These are phyloP conservation scores for Apiospora arundinis DNA, from an alignment of 2,329 filamentous ascomycete species.

Conservation along the genomic window DNA sequence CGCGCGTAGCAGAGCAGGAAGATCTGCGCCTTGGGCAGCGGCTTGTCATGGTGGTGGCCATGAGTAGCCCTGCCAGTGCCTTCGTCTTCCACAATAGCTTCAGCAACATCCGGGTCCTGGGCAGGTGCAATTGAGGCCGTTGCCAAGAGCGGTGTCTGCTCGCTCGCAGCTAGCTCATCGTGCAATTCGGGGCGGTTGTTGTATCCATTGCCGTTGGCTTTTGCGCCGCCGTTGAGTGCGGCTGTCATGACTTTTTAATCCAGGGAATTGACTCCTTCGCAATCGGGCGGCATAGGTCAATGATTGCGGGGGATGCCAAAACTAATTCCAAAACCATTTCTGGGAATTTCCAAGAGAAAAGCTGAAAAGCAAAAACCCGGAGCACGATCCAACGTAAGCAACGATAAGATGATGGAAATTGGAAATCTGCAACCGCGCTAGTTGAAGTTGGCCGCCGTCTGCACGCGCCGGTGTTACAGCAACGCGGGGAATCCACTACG, in stretches of 20 bases:
- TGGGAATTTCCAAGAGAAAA: background rate
- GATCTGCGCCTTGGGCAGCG: constrained; percentile 70
- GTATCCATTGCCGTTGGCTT: constrained; percentile 1
- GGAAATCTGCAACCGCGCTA: background rate
- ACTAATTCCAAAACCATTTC: background rate
- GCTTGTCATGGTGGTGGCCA: constrained; percentile 48
- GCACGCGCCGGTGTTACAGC: background rate
- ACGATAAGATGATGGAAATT: background rate
- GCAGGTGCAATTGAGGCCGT: constrained; percentile 28
- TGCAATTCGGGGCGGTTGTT: background rate
- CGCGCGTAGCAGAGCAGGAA: constrained; percentile 76
- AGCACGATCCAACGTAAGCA: constrained; percentile 10
- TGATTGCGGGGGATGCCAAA: background rate
- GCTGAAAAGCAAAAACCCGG: background rate
- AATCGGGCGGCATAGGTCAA: background rate
- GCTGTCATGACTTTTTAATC: constrained; percentile 8
- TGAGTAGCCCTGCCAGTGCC: background rate
- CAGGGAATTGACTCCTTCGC: background rate
- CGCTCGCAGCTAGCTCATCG: constrained; percentile 28
- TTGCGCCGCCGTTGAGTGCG: constrained; percentile 1
- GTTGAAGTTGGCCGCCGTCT: background rate
- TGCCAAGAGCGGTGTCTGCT: constrained; percentile 41
- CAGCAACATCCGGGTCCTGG: constrained; percentile 28
- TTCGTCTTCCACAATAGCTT: background rate
- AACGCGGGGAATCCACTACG: background rate